Percentiles rank a stretch among this genome's conserved stretches.
phyloP scores from a whole-genome alignment of 2,329 filamentous ascomycete species.

The Septoria linicola region DNA sequence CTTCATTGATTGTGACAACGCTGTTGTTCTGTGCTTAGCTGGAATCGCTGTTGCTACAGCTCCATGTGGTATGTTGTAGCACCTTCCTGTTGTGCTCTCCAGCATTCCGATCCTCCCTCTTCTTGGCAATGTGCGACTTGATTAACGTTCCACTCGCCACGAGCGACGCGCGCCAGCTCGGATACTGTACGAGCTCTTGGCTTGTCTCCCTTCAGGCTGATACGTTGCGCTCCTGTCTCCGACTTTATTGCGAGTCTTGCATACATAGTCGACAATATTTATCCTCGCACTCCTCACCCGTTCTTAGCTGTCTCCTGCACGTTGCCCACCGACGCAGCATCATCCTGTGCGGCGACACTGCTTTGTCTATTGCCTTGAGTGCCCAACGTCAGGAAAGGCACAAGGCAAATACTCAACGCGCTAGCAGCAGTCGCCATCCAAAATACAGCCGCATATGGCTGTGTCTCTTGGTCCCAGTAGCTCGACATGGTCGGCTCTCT shows the following conservation, averaged over 20 bases:
- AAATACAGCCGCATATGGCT: constrained; percentile 55
- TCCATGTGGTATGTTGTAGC: background rate
- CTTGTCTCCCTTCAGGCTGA: no score
- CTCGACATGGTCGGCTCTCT: constrained; percentile 37
- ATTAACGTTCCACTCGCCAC: background rate
- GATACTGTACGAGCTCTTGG: no score
- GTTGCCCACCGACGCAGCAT: background rate
- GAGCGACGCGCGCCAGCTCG: no score
- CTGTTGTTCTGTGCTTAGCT: no score
- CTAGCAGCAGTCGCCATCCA: constrained; percentile 51
- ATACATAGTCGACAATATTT: no score
- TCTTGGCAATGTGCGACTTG: background rate
- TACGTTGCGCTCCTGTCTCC: no score
- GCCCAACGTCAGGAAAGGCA: constrained; percentile 54
- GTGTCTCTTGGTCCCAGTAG: constrained; percentile 46
- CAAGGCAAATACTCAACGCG: constrained; percentile 46
- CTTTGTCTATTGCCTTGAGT: constrained; percentile 51
- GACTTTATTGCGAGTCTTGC: no score
- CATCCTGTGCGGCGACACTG: background rate
- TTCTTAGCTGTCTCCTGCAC: background rate
- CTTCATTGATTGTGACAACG: no score
- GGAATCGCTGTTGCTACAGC: no score
- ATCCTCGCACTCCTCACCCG: constrained; percentile 1
- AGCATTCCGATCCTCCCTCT: background rate
- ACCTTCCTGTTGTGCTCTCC: background rate